Base-by-base conservation (phyloP, 1,284 basidiomycete genomes). In the Ceratobasidium theobromae region DNA sequence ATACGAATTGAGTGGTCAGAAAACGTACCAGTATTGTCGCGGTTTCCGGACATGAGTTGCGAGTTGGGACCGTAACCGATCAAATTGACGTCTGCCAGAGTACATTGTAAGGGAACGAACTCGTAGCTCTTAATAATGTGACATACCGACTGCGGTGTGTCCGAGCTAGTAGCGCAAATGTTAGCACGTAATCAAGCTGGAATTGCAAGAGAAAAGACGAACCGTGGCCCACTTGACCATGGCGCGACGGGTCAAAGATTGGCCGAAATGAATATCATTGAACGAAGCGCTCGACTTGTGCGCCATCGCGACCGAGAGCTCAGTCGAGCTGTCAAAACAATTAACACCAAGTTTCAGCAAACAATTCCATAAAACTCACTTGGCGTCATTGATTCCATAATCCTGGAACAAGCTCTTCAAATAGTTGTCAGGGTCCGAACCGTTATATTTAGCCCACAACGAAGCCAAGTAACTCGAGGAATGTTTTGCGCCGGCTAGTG, bases 391-490 rank as follows among this genome's bases (percentile, higher is more conserved):
- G 54, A 73, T 73, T 23, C 67, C 69, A 64, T 72, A 68, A 11
- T 62, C 54, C 5, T 48, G 43, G 55, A 69, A 69, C 41, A 69
- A 71, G 1, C 40, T 16, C 6, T 23, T 52, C 49, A 64, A 33
- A 23, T 53, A 64, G 46, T 62, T 67, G 48, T 66, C 57, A 3
- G 71, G 67, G 23, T 72, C 53, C 69, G 71, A 68, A 51, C 72
- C 72, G 21, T 60, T 60, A 53, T 68, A 67, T 21, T 62, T 27
- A 2, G 53, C 48, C 57, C 65, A 69, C 48, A 11, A 62, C 46
- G 54, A 57, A 3, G 72, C 70, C 18, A 75, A 70, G 68, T 70
- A 75, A 51, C 71, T 70, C 46, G 73, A 72, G 23, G 74, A 72
- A 67, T 70, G 73, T 4, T 69, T 73, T 12, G 67, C 73, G 52